phyloP scores from a whole-genome alignment of 768 basidiomycete genomes.

The Tephrocybe sp. region DNA sequence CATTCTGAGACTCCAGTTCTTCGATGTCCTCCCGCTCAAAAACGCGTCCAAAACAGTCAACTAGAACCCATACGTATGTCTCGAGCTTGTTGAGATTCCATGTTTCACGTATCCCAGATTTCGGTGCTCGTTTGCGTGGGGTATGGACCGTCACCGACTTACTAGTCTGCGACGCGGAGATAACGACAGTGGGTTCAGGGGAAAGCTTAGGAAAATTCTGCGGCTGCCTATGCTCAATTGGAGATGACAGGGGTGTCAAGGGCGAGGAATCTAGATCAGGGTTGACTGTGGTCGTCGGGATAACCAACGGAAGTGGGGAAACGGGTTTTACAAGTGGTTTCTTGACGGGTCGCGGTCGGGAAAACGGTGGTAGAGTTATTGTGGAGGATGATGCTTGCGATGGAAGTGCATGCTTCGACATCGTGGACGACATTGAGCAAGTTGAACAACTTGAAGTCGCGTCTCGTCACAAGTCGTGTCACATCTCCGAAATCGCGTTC shows the following conservation, averaged over 20 bases:
- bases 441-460: not conserved
- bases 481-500: not conserved
- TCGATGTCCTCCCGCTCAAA: conserved; percentile 26
- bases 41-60: conserved; percentile 37
- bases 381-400: conserved; percentile 4
- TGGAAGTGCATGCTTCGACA: not conserved
- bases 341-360: conserved; percentile 9
- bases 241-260: conserved; percentile 12
- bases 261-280: conserved; percentile 16
- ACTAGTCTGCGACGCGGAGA: not conserved
- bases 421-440: conserved; percentile 11
- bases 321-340: conserved; percentile 1
- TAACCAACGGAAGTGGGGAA: conserved; percentile 2
- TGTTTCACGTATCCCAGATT: not conserved
- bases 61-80: conserved; percentile 50
- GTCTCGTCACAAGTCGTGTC: conserved; percentile 1
- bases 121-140: conserved; percentile 4
- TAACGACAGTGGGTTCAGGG: not conserved
- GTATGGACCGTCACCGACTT: not conserved
- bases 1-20: conserved; percentile 14
- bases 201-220: conserved; percentile 3
- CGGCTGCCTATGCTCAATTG: conserved; percentile 2
- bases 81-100: conserved; percentile 30
- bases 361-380: not conserved
- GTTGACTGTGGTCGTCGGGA: not conserved